Evolutionary conservation across 345 rosid species (phyloP).

Genomic region (Eucalyptus leucophloia): DNA sequence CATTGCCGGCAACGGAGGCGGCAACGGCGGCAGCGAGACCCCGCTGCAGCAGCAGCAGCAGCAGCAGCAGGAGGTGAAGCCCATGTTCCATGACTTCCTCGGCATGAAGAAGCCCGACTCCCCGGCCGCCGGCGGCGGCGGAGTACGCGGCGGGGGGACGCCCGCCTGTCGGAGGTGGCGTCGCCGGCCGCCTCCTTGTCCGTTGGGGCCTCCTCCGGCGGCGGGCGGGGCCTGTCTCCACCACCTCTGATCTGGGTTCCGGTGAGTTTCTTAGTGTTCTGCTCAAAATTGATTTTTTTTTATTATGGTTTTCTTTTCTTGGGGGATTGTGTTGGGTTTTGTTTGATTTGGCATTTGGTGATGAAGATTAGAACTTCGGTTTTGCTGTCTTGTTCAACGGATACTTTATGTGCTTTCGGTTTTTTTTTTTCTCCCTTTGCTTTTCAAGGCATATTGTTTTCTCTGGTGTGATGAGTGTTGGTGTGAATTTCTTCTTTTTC

Average conservation of each 20-base stretch:
- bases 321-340: neutral
- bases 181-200: slow-evolving; percentile 40
- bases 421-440: neutral
- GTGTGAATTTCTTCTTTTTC: neutral
- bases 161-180: slow-evolving; percentile 15
- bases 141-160: slow-evolving; percentile 6
- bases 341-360: neutral
- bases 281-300: neutral
- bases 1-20: slow-evolving; percentile 8
- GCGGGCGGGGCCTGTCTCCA: slow-evolving; percentile 50
- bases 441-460: neutral
- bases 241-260: slow-evolving; percentile 81
- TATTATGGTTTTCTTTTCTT: neutral
- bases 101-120: slow-evolving; percentile 50
- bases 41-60: neutral
- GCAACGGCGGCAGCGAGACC: neutral
- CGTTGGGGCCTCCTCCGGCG: slow-evolving; percentile 39
- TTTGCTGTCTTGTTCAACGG: neutral
- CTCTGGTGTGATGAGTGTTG: neutral
- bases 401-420: neutral
- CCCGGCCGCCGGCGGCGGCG: slow-evolving; percentile 16
- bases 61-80: slow-evolving; percentile 17
- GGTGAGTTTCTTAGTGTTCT: slow-evolving; percentile 10
- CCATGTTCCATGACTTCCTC: slow-evolving; percentile 80
- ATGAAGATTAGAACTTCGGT: neutral